Percentiles rank a stretch among this genome's conserved stretches.
Conservation (phyloP, 129 eudicot genomes). For the Scalesia atractyloides region DNA sequence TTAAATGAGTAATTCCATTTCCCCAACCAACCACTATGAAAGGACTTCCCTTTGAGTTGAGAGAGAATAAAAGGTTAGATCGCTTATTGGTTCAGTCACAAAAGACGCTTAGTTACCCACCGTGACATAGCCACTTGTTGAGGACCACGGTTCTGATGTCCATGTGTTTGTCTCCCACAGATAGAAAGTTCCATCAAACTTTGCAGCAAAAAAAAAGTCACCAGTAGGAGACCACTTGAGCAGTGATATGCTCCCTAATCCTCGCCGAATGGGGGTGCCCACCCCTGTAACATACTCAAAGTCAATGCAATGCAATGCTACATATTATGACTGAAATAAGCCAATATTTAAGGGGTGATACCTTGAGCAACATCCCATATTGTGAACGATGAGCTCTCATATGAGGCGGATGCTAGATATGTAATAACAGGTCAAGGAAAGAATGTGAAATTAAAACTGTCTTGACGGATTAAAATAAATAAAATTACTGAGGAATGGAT, state of each 20-base stretch:
- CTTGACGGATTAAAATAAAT: neutral
- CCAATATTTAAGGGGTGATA: slow-evolving; percentile 20
- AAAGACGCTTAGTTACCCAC: slow-evolving; percentile 42
- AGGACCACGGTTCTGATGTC: slow-evolving; percentile 98
- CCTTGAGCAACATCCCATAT: slow-evolving; percentile 99
- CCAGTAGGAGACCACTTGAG: slow-evolving; percentile 97
- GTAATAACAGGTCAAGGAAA: slow-evolving; percentile 66
- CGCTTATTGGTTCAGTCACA: neutral
- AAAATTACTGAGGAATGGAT: slow-evolving; percentile 49
- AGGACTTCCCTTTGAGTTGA: neutral
- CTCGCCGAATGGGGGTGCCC: slow-evolving; percentile 96
- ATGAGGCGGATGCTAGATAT: slow-evolving; percentile 93
- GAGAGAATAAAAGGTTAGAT: neutral
- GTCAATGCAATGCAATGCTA: neutral
- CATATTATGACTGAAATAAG: slow-evolving; percentile 14
- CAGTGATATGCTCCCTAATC: slow-evolving; percentile 91
- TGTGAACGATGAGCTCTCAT: slow-evolving; percentile 86
- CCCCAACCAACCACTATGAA: neutral
- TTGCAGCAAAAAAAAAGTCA: slow-evolving; percentile 94
- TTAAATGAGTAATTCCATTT: neutral
- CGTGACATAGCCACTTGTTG: slow-evolving; percentile 92
- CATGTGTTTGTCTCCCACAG: slow-evolving; percentile 99
- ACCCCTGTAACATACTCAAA: slow-evolving; percentile 44
- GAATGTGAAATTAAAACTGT: slow-evolving; percentile 8
- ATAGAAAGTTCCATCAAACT: slow-evolving; percentile 94